phyloP scores from a whole-genome alignment of 1,284 basidiomycete genomes.

The Trichosporon faecale region DNA sequence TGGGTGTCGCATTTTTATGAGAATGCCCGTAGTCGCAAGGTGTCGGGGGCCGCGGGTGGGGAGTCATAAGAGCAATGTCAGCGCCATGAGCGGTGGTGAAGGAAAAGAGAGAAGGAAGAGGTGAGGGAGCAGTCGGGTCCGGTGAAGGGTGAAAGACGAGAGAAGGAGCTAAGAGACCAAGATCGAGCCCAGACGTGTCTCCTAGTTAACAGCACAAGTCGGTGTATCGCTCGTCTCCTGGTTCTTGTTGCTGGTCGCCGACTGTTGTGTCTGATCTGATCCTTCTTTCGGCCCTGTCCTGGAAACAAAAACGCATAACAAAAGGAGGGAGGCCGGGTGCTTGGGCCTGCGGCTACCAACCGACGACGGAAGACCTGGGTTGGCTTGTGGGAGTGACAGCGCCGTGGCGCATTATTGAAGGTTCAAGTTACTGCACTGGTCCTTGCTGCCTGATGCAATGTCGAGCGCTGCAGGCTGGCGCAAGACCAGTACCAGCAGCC shows the following conservation, averaged over 20 bases:
- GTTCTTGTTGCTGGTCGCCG: background rate
- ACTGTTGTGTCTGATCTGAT: background rate
- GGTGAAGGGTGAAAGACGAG: background rate
- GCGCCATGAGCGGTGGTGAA: background rate
- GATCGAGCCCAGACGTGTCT: background rate
- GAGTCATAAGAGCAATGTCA: conserved; percentile 4
- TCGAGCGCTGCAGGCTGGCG: background rate
- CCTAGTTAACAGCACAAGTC: background rate
- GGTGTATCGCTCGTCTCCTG: background rate
- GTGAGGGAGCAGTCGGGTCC: background rate
- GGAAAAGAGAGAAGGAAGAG: background rate
- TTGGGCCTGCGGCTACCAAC: background rate
- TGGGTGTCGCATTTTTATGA: background rate
- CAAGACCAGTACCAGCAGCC: background rate
- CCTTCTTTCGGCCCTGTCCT: background rate
- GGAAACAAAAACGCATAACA: conserved; percentile 6
- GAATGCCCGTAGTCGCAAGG: background rate
- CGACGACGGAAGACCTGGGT: background rate
- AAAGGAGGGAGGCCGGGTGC: background rate
- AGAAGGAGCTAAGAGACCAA: background rate
- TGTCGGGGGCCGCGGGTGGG: background rate
- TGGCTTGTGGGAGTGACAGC: background rate
- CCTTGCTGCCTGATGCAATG: background rate
- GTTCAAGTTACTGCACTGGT: background rate
- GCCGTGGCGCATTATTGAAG: background rate